phyloP scores from a whole-genome alignment of 2,329 filamentous ascomycete species.

The Colletotrichum paranaense region DNA sequence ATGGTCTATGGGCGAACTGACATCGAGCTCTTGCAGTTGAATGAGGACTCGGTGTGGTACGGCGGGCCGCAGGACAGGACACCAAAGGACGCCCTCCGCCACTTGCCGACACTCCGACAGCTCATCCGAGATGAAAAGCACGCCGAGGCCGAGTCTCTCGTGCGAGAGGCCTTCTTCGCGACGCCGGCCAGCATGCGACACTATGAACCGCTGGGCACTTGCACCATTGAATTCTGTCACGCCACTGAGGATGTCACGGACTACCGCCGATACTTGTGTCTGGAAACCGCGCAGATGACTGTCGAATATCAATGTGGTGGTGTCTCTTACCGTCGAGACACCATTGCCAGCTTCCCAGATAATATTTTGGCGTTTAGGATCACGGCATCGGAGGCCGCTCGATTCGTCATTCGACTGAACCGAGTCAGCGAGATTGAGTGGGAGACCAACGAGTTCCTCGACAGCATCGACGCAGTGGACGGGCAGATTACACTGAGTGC shows the following conservation, averaged over 20 bases:
- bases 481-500: slow-evolving; percentile 48
- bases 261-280: slow-evolving; percentile 35
- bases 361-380: slow-evolving; percentile 39
- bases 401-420: slow-evolving; percentile 44
- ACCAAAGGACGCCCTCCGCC: slow-evolving; percentile 46
- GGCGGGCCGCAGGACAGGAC: slow-evolving; percentile 53
- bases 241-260: slow-evolving; percentile 25
- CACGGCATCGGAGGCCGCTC: slow-evolving; percentile 32
- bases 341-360: slow-evolving; percentile 40
- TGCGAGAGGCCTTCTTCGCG: slow-evolving; percentile 52
- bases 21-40: slow-evolving; percentile 54
- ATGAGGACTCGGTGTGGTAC: slow-evolving; percentile 59
- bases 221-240: slow-evolving; percentile 55
- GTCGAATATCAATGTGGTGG: slow-evolving; percentile 33
- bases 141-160: slow-evolving; percentile 36
- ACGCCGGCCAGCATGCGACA: slow-evolving; percentile 58
- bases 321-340: slow-evolving; percentile 39
- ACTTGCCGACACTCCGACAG: slow-evolving; percentile 49
- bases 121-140: slow-evolving; percentile 48
- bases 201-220: slow-evolving; percentile 54
- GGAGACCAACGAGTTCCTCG: slow-evolving; percentile 56
- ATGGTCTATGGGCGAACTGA: slow-evolving; percentile 52
- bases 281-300: slow-evolving; percentile 23
- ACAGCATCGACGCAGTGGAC: slow-evolving; percentile 44
- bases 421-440: slow-evolving; percentile 54